Percentiles rank a stretch among this genome's conserved stretches.
These are phyloP conservation scores for Metarhizium anisopliae DNA, from an alignment of 2,329 filamentous ascomycete genomes.

Conservation along the genomic window DNA sequence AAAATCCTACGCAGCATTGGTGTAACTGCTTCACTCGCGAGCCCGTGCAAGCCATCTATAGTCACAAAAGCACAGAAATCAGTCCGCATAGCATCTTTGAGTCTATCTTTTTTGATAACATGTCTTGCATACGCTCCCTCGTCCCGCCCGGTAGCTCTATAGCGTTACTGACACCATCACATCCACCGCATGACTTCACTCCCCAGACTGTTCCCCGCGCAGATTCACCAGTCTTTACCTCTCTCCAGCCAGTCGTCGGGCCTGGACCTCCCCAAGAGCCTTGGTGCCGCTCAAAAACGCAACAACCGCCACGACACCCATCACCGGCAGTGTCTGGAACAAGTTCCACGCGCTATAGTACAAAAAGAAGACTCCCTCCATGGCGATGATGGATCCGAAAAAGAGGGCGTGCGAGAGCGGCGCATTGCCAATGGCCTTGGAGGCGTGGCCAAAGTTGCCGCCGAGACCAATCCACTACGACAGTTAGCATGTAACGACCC, in stretches of 20 bases:
- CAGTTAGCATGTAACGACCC: constrained; percentile 12
- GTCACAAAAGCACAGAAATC: too few species aligned
- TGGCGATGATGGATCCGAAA: constrained; percentile 74
- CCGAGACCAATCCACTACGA: constrained; percentile 73
- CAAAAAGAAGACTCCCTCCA: constrained; percentile 88
- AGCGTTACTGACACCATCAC: too few species aligned
- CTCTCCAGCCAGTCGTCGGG: constrained; percentile 69
- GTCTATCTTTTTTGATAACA: too few species aligned
- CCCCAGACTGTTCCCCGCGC: neutral
- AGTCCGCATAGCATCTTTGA: too few species aligned
- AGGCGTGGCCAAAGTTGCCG: constrained; percentile 71
- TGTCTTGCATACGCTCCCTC: too few species aligned
- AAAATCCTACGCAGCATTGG: too few species aligned
- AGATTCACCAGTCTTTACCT: constrained; percentile 27
- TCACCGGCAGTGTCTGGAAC: constrained; percentile 76
- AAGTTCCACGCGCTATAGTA: constrained; percentile 92
- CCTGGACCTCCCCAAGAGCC: constrained; percentile 88
- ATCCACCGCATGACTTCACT: neutral
- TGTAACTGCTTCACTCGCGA: too few species aligned
- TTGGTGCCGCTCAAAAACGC: constrained; percentile 82
- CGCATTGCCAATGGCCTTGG: constrained; percentile 64
- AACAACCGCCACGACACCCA: constrained; percentile 56
- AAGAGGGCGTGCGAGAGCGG: constrained; percentile 78
- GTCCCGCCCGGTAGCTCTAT: too few species aligned
- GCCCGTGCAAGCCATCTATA: too few species aligned